A percentile compares a stretch with the other conserved stretches of the same genome.
Conservation (phyloP, 2,329 filamentous ascomycete species). For the Diaporthe eres region DNA sequence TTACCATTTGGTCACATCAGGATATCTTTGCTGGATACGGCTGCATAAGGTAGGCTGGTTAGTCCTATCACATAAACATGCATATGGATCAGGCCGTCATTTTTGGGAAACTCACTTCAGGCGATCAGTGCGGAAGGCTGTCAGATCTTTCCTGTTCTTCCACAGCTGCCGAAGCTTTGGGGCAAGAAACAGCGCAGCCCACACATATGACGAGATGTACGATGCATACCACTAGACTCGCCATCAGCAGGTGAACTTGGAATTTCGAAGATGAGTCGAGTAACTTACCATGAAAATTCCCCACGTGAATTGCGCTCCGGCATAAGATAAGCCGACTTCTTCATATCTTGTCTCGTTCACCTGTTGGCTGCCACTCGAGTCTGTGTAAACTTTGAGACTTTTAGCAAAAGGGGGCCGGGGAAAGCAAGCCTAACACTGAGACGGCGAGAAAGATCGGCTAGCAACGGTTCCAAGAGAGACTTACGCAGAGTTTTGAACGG, state of each 20-base stretch:
- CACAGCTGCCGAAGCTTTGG: slow-evolving; percentile 37
- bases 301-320: slow-evolving; percentile 43
- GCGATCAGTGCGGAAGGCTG: slow-evolving; percentile 32
- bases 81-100: neutral
- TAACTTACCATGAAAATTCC: slow-evolving; percentile 42
- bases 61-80: neutral
- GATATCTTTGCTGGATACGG: slow-evolving; percentile 36
- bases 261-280: neutral
- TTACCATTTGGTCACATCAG: slow-evolving; percentile 35
- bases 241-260: neutral
- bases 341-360: slow-evolving; percentile 44
- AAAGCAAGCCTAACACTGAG: neutral
- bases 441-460: neutral
- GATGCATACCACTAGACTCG: slow-evolving; percentile 35
- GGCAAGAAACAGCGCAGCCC: slow-evolving; percentile 37
- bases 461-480: neutral
- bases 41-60: neutral
- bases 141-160: slow-evolving; percentile 33
- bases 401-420: neutral
- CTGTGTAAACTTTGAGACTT: slow-evolving; percentile 22
- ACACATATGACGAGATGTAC: slow-evolving; percentile 39
- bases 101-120: slow-evolving; percentile 17
- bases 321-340: slow-evolving; percentile 43
- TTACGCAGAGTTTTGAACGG: slow-evolving; percentile 36
- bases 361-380: slow-evolving; percentile 32